Evolutionary conservation across 2,329 filamentous ascomycete species (phyloP), one percentile per base, ranked within the genome.

Genomic region (Fusarium sarcochroum): DNA sequence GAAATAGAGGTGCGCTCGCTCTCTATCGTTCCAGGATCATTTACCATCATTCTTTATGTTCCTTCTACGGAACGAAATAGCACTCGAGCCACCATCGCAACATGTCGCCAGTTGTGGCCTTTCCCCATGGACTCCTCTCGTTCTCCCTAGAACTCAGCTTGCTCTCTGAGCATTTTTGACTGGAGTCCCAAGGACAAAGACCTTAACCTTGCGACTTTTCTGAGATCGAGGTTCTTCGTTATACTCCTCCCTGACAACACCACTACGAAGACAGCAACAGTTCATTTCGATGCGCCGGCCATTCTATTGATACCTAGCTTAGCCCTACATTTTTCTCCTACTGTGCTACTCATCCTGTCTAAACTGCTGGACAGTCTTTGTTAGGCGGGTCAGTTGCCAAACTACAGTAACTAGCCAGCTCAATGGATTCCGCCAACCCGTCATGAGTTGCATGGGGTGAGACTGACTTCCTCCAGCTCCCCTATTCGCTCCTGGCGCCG

Each of bases 61-160:
- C n/a, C n/a, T n/a, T n/a, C 23, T n/a, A 25, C 30, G 44, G 27
- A 44, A 40, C 42, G 55, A 44, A 66, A 52, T 45, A 50, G 48
- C 57, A 56, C 66, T 69, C 51, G 56, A 69, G 66, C 61, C 66
- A 69, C 56, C 47, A 69, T 57, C 42, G 30, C 37, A 30, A 48
- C 42, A 48, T 59, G 44, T 61, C 50, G 46, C 40, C 55, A 20
- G 50, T 37, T 47, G 44, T 57, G 47, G 32, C 40, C 45, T 51
- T 57, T 63, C 56, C 54, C 63, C 48, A 63, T 47, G 21, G 50
- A 63, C 60, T 52, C 60, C 37, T 42, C 46, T 58, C 51, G 37
- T 60, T 59, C 62, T 70, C 68, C 59, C 59, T 68, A 63, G 20
- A 64, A 61, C 73, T 73, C 66, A 66, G 45, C 71, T 63, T 38